These are phyloP conservation scores for Punctularia strigosozonata DNA, from an alignment of 768 basidiomycete species.

Conservation along the genomic window DNA sequence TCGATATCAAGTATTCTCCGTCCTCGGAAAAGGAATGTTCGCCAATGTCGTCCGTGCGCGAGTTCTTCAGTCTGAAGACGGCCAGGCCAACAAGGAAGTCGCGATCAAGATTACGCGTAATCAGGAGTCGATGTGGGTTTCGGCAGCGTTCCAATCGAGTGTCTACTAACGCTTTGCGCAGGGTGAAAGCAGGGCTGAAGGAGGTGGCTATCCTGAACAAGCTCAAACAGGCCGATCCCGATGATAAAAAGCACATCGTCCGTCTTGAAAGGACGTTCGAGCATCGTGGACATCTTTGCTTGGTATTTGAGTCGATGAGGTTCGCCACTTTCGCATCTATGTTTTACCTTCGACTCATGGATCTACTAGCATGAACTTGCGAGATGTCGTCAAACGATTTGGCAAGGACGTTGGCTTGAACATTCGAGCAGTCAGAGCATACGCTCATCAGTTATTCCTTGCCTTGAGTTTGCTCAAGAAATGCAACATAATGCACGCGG, in stretches of 20 bases:
- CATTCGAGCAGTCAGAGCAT: conserved; percentile 95
- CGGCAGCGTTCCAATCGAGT: conserved; percentile 1
- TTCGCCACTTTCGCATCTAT: conserved; percentile 20
- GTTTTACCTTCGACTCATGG: conserved; percentile 4
- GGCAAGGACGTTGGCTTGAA: conserved; percentile 97
- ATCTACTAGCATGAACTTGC: conserved; percentile 79
- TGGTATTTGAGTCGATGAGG: conserved; percentile 94
- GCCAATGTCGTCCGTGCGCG: conserved; percentile 91
- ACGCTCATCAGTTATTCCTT: conserved; percentile 92
- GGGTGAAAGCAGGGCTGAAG: conserved; percentile 73
- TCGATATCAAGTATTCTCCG: conserved; percentile 89
- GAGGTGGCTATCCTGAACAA: conserved; percentile 85
- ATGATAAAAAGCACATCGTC: conserved; percentile 94
- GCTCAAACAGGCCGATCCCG: conserved; percentile 80
- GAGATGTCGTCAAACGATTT: conserved; percentile 95
- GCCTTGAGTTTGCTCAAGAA: conserved; percentile 77
- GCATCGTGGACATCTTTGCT: conserved; percentile 90
- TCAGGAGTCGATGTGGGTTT: conserved; percentile 89
- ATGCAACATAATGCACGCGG: conserved; percentile 92
- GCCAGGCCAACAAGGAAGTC: conserved; percentile 58
- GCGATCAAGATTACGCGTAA: conserved; percentile 95
- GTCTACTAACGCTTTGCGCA: conserved; percentile 3
- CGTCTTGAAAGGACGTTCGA: conserved; percentile 93
- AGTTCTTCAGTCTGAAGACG: conserved; percentile 52
- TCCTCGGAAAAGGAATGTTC: conserved; percentile 98